These are phyloP conservation scores for Aspergillus calidoustus DNA, from an alignment of 2,329 filamentous ascomycete species.

Conservation along the genomic window DNA sequence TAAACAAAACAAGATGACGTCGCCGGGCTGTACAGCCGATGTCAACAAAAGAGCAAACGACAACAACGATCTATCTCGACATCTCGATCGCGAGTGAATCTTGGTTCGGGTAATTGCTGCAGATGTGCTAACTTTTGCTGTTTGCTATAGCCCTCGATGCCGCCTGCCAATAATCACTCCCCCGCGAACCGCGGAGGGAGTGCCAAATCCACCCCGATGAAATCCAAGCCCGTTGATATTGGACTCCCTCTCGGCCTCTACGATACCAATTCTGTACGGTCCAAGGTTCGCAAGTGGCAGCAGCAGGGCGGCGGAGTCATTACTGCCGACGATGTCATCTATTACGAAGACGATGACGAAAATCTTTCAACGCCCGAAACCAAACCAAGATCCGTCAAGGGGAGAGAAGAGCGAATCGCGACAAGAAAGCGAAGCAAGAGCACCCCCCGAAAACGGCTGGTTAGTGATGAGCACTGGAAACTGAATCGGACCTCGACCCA, in stretches of 20 bases:
- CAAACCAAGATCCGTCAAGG: constrained; percentile 29
- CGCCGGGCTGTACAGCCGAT: constrained; percentile 1
- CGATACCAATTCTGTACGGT: constrained; percentile 70
- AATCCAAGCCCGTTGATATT: constrained; percentile 56
- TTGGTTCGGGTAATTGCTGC: constrained; percentile 20
- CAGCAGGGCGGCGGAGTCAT: constrained; percentile 73
- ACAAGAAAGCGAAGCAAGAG: constrained; percentile 53
- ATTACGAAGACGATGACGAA: constrained; percentile 59
- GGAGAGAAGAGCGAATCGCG: constrained; percentile 30
- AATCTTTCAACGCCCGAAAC: constrained; percentile 33
- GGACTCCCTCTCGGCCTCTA: constrained; percentile 59
- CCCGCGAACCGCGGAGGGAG: constrained; percentile 56
- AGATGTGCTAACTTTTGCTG: constrained; percentile 2
- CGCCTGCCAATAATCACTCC: constrained; percentile 44
- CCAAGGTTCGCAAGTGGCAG: constrained; percentile 85
- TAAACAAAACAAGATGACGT: constrained; percentile 22
- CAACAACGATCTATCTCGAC: neutral
- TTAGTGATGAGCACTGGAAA: constrained; percentile 88
- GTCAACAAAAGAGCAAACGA: constrained; percentile 12
- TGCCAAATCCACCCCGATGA: constrained; percentile 61
- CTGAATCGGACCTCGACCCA: constrained; percentile 56
- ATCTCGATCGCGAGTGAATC: constrained; percentile 6
- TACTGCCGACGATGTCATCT: constrained; percentile 61
- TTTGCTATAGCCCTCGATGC: constrained; percentile 41
- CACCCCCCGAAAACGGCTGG: constrained; percentile 85